These are phyloP conservation scores for Sarcocystis neurona DNA, from an alignment of 169 alveolate genomes.

Conservation along the genomic window DNA sequence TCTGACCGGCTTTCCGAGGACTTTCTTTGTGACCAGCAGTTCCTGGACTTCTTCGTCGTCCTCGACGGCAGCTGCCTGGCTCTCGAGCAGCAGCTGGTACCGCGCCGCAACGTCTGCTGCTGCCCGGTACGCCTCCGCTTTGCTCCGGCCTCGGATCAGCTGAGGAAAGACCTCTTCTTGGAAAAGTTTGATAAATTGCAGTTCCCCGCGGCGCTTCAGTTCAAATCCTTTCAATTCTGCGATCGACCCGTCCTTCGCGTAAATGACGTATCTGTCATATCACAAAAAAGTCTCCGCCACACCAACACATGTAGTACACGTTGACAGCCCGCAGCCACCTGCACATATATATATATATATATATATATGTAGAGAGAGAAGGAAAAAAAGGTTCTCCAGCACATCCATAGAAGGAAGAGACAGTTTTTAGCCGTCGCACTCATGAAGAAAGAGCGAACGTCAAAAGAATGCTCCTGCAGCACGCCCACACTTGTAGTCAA, in stretches of 20 bases:
- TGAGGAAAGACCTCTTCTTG: slow-evolving; percentile 96
- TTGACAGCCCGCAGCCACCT: no score
- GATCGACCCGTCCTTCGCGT: slow-evolving; percentile 55
- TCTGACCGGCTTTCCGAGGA: slow-evolving; percentile 79
- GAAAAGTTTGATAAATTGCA: slow-evolving; percentile 94
- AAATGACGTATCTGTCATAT: slow-evolving; percentile 63
- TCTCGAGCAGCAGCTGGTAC: neutral
- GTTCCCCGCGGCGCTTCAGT: slow-evolving; percentile 98
- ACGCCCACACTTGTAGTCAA: no score
- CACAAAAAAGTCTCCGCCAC: no score
- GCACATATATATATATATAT: no score
- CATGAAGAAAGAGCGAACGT: no score
- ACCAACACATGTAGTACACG: no score
- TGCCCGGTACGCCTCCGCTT: slow-evolving; percentile 70
- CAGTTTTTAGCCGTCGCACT: no score
- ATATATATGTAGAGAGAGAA: no score
- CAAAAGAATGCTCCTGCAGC: no score
- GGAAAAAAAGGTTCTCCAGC: no score
- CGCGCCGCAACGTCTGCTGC: slow-evolving; percentile 45
- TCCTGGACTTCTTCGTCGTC: slow-evolving; percentile 42
- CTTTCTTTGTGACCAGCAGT: slow-evolving; percentile 86
- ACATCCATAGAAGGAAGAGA: no score
- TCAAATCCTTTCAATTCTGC: slow-evolving; percentile 69
- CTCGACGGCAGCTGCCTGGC: neutral
- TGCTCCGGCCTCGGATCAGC: slow-evolving; percentile 91